These are phyloP conservation scores for Cynanchum wilfordii DNA, from an alignment of 257 asterid species.

Conservation along the genomic window DNA sequence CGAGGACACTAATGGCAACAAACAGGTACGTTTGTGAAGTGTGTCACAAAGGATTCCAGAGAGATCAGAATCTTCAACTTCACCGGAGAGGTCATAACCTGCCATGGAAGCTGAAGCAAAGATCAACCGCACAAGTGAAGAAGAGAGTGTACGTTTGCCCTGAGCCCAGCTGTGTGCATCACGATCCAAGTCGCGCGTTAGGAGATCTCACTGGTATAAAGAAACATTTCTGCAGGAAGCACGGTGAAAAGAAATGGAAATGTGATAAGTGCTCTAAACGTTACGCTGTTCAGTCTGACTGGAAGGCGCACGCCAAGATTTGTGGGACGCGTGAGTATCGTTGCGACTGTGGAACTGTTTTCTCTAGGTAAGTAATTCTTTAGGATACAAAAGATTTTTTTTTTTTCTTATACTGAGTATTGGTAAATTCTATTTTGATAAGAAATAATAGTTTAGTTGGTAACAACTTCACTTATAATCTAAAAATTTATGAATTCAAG, in stretches of 20 bases:
- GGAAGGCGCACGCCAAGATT: slow-evolving; percentile 25
- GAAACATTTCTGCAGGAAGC: slow-evolving; percentile 27
- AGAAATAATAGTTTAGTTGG: too few species aligned
- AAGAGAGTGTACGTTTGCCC: slow-evolving; percentile 27
- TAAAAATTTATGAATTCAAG: background rate
- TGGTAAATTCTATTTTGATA: too few species aligned
- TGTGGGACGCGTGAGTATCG: slow-evolving; percentile 26
- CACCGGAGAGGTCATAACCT: slow-evolving; percentile 27
- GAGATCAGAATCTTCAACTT: slow-evolving; percentile 27
- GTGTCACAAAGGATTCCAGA: slow-evolving; percentile 27
- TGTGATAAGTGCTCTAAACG: slow-evolving; percentile 27
- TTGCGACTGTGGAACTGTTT: slow-evolving; percentile 27
- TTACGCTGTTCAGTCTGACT: slow-evolving; percentile 25
- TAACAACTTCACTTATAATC: too few species aligned
- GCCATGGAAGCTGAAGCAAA: slow-evolving; percentile 28
- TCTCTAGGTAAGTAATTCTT: slow-evolving; percentile 27
- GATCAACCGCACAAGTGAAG: slow-evolving; percentile 10
- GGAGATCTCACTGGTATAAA: slow-evolving; percentile 27
- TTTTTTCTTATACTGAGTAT: too few species aligned
- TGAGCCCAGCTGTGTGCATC: slow-evolving; percentile 26
- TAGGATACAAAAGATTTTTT: too few species aligned
- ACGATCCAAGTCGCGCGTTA: slow-evolving; percentile 25
- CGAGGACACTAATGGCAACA: slow-evolving; percentile 15
- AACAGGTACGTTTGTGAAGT: slow-evolving; percentile 27
- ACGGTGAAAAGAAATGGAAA: slow-evolving; percentile 29